Evolutionary conservation across 2,329 filamentous ascomycete species (phyloP), one percentile per base, ranked within the genome.

Genomic region (Trichoderma asperellum): DNA sequence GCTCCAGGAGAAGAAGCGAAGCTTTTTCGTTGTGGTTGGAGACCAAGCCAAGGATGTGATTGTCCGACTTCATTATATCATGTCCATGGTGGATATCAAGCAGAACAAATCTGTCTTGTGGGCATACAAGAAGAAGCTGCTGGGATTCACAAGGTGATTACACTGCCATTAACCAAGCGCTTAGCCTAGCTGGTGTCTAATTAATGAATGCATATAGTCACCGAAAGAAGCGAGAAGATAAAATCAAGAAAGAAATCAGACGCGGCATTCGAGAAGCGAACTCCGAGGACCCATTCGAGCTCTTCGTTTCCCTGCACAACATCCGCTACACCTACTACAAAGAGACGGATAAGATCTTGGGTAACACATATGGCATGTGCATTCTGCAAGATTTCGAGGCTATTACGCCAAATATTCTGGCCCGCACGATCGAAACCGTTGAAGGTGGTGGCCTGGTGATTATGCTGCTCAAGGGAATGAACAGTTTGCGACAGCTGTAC

Each of bases 251-350:
- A 81, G 96, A 99, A 77, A 93, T 99, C 81, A 97, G 97, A 84
- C 89, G 94, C 75, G 96, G 96, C 56, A 93, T 94, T 73, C 89
- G 96, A 77, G 96, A 99, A 81, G 89, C 92, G 72, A 97, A 99
- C 80, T 88, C 89, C 67, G 93, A 97, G 78, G 96, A 99, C 78
- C 92, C 96, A 0, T 99, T 99, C 83, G 96, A 99, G 82, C 88
- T 98, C 67, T 99, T 98, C 82, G 91, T 98, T 75, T 96, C 94
- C 70, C 89, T 97, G 69, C 92, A 98, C 83, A 94, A 97, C 81
- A 97, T 99, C 79, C 92, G 96, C 80, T 99, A 99, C 87, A 93
- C 96, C 69, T 99, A 97, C 86, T 99, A 99, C 85, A 99, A 99
- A 83, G 96, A 99, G 83, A 98, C 96, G 34, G 96, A 99, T 77